These are phyloP conservation scores for Peronospora tabacina DNA, from an alignment of 352 stramenopile genomes.

Conservation along the genomic window DNA sequence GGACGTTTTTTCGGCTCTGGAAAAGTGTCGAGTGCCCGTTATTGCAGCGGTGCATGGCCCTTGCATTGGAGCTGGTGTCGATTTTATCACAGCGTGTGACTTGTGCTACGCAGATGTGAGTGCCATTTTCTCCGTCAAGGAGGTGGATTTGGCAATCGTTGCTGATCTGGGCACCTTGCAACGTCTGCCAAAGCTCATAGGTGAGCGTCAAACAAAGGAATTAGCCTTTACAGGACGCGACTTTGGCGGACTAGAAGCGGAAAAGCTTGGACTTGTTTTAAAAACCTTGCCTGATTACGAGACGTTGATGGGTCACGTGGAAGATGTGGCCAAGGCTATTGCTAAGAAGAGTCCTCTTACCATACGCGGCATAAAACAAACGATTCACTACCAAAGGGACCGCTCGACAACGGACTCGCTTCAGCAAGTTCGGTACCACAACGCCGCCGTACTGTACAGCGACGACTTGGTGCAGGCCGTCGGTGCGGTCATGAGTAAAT, in stretches of 20 bases:
- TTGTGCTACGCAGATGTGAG: conserved; percentile 79
- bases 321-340: conserved; percentile 50
- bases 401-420: conserved; percentile 75
- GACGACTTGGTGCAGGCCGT: conserved; percentile 78
- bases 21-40: conserved; percentile 79
- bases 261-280: conserved; percentile 69
- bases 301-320: conserved; percentile 48
- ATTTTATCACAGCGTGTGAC: conserved; percentile 85
- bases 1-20: conserved; percentile 70
- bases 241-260: conserved; percentile 70
- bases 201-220: conserved; percentile 80
- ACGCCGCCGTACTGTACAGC: conserved; percentile 77
- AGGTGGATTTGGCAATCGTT: conserved; percentile 85
- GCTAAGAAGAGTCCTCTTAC: conserved; percentile 81
- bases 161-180: conserved; percentile 85
- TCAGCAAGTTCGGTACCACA: conserved; percentile 77
- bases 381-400: conserved; percentile 81
- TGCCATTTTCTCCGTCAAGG: conserved; percentile 80
- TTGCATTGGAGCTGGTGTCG: conserved; percentile 81
- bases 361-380: conserved; percentile 83
- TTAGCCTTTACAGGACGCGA: conserved; percentile 77
- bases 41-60: conserved; percentile 72
- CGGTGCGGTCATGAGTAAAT: conserved; percentile 59
- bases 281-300: conserved; percentile 57
- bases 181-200: conserved; percentile 76